phyloP scores from a whole-genome alignment of 2,329 filamentous ascomycete species.

The Zymoseptoria tritici region DNA sequence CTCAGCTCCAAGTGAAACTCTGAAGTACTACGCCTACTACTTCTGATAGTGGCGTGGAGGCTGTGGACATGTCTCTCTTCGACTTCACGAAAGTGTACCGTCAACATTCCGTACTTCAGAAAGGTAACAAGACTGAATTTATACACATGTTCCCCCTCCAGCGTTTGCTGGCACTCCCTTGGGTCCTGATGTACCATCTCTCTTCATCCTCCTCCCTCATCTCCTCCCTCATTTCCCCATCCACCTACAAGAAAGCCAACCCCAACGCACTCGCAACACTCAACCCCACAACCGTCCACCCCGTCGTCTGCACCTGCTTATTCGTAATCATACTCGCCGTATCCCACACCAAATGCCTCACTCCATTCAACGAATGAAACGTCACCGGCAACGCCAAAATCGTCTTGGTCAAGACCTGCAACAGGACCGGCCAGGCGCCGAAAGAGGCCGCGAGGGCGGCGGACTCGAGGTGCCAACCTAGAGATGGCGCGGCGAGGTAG shows the following conservation, averaged over 20 bases:
- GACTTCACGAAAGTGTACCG: no score
- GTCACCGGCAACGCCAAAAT: constrained; percentile 57
- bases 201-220: background rate
- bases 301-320: constrained; percentile 56
- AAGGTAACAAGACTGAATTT: background rate
- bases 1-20: no score
- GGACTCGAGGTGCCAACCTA: constrained; percentile 64
- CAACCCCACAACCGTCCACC: constrained; percentile 55
- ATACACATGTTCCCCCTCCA: background rate
- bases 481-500: constrained; percentile 71
- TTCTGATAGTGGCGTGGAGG: no score
- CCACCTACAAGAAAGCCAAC: constrained; percentile 35
- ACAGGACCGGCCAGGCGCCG: constrained; percentile 51
- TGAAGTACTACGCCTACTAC: no score
- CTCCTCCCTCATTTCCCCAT: background rate
- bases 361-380: constrained; percentile 61
- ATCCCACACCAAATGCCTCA: constrained; percentile 68
- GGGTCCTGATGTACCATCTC: background rate
- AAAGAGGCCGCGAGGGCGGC: constrained; percentile 58
- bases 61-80: no score
- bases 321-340: constrained; percentile 55
- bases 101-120: no score
- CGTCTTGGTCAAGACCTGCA: constrained; percentile 54
- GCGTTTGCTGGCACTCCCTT: background rate
- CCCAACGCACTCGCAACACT: constrained; percentile 44